These are phyloP conservation scores for Fusarium staphyleae DNA, from an alignment of 2,329 filamentous ascomycete genomes.

Conservation along the genomic window DNA sequence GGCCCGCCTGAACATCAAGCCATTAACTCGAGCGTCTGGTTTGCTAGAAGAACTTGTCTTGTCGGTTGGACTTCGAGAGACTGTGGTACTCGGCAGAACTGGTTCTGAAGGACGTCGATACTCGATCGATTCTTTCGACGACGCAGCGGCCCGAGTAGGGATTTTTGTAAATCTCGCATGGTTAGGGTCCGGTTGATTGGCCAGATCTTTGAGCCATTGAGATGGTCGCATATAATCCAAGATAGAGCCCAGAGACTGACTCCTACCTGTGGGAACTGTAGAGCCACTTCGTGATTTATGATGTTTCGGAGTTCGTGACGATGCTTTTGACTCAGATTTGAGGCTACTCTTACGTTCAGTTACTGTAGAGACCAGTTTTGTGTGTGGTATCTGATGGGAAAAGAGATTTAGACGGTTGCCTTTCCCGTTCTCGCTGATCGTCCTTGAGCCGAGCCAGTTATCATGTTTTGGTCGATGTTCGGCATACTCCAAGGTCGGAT, in stretches of 20 bases:
- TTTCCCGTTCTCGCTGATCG: not conserved
- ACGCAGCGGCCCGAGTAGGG: conserved; percentile 24
- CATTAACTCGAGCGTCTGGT: conserved; percentile 38
- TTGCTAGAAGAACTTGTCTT: conserved; percentile 30
- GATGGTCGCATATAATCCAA: conserved; percentile 46
- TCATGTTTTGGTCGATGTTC: not conserved
- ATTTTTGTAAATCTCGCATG: conserved; percentile 42
- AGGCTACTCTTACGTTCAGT: conserved; percentile 1
- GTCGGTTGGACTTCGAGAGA: conserved; percentile 26
- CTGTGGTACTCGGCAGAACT: conserved; percentile 20
- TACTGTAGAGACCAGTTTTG: not conserved
- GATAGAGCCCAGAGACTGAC: conserved; percentile 40
- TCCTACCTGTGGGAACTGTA: conserved; percentile 24
- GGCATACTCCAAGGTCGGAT: conserved; percentile 1
- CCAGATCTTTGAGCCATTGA: conserved; percentile 46
- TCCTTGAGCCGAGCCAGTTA: not conserved
- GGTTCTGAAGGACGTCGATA: conserved; percentile 36
- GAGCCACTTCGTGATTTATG: conserved; percentile 3
- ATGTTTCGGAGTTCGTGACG: not conserved
- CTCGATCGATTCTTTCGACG: conserved; percentile 12
- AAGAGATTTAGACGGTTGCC: not conserved
- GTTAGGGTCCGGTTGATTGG: conserved; percentile 40
- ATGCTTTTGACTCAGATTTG: conserved; percentile 6
- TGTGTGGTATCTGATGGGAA: not conserved
- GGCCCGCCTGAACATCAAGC: conserved; percentile 45